Percentiles rank a stretch among this genome's conserved stretches.
Evolutionary conservation across 2,329 filamentous ascomycete species (phyloP).

Genomic region (Nakataea oryzae): DNA sequence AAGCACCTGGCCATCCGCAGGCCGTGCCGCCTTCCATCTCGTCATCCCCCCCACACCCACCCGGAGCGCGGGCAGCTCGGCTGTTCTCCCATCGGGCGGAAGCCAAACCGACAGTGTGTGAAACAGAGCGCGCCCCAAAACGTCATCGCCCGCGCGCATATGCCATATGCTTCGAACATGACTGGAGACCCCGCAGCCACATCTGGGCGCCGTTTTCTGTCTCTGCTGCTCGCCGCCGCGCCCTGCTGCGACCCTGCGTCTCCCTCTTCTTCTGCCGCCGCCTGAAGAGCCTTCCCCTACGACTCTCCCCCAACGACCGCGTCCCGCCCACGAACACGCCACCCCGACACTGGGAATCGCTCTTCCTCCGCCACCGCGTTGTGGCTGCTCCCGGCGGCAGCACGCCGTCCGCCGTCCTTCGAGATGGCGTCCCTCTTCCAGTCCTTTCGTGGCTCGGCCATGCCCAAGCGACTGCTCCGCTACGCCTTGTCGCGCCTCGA

Average conservation of each 20-base stretch:
- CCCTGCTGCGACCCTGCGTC: background rate
- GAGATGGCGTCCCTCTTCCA: conserved; percentile 65
- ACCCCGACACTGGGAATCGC: background rate
- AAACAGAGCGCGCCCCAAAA: background rate
- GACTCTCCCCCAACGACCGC: background rate
- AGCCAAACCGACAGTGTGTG: background rate
- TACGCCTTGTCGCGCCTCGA: conserved; percentile 78
- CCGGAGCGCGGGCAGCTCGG: background rate
- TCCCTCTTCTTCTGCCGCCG: background rate
- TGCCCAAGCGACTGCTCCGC: conserved; percentile 81
- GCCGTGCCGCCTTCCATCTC: background rate
- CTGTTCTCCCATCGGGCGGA: background rate
- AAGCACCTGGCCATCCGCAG: background rate
- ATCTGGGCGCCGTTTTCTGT: background rate
- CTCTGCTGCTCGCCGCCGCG: background rate
- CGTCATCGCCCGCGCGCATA: conserved; percentile 1
- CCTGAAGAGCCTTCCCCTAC: background rate
- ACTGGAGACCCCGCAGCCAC: conserved; percentile 1
- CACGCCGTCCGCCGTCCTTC: conserved; percentile 2
- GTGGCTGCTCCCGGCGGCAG: background rate
- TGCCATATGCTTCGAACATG: conserved; percentile 3
- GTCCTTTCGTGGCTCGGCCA: conserved; percentile 54
- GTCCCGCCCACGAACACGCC: background rate
- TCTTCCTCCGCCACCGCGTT: background rate
- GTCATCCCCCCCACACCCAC: background rate